Evolutionary conservation across 148 eudicot species (phyloP), one percentile per base, ranked within the genome.

Genomic region (Simmondsia chinensis): DNA sequence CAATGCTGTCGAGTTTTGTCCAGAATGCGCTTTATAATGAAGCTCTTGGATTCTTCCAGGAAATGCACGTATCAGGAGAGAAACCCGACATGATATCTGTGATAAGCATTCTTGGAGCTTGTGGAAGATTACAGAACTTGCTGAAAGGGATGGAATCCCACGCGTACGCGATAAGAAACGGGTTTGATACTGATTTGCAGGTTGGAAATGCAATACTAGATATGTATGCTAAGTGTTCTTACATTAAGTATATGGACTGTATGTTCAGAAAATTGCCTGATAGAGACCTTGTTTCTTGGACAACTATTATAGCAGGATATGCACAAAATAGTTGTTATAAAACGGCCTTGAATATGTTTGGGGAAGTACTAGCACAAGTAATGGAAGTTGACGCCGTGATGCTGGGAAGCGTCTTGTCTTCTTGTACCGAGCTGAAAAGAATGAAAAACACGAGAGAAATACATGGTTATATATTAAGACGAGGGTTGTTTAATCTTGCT

Each of bases 101-200:
- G 50, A 62, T 80, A 19, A 75, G 72, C 58, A 53, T 81, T 39
- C 57, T 89, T 9, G 73, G 80, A 16, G 71, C 77, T 17, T 71
- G 75, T 69, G 82, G 74, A 29, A 79, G 64, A 50, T 61, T 73
- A 33, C 60, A 61, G 56, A 71, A 65, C 46, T 32, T 76, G 49
- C 52, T 81, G 31, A 65, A 53, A 45, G 97, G 97, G 25, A 81
- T 66, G 79, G 95, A 89, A 47, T 57, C 77, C 61, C 97, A 89
- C 78, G 84, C 87, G 38, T 78, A 52, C 63, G 82, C 95, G 37
- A 27, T 89, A 17, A 81, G 74, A 68, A 70, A 48, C 20, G 77
- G 71, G 20, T 56, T 71, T 39, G 74, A 69, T 46, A 36, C 37
- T 43, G 87, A 74, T 52, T 54, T 80, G 52, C 82, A 71, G 57